Base-by-base conservation (phyloP, 228 moss, liverwort and hornwort genomes). In the Sphagnum fallax region DNA sequence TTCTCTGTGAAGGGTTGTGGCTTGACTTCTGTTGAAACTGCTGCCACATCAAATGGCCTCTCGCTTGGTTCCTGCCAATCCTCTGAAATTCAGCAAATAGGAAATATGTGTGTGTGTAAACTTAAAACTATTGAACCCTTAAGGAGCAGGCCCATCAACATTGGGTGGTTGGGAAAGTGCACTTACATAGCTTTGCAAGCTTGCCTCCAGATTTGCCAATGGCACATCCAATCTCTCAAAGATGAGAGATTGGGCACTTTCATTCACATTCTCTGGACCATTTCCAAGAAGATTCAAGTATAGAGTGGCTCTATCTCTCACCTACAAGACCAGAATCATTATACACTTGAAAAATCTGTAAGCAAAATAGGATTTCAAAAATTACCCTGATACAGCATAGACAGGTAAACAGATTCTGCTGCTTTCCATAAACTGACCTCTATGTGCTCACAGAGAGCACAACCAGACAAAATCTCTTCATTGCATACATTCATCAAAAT, bases 231-330 rank as follows among this genome's bases (percentile, higher is more conserved):
- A 74, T 48, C 78, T 69, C 73, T 87, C 79, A 7, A 92, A 95
- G 8, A 90, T 64, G 18, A 89, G 74, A 48, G 71, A 76, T 66
- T 80, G 73, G 10, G 71, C 80, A 71, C 82, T 77, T 51, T 80
- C 75, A 49, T 63, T 73, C 15, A 72, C 63, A 62, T 83, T 70
- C 14, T 81, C 79, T 16, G 81, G 73, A 48, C 78, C 79, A 68
- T 85, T 89, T 73, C 76, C 78, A 51, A 92, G 80, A 63, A 85
- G 78, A 58, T 86, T 84, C 62, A 89, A 61, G 76, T 92, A 95
- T 5, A 95, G 77, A 52, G 95, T 95, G 51, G 95, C 95, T 80
- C 95, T 81, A 49, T 95, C 92, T 63, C 92, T 80, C 76, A 95
- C 92, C 95, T 58, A 58, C 58, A 58, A 58, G 58, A 58, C 10